These are phyloP conservation scores for Clausena lansium DNA, from an alignment of 345 rosid genomes.

Conservation along the genomic window DNA sequence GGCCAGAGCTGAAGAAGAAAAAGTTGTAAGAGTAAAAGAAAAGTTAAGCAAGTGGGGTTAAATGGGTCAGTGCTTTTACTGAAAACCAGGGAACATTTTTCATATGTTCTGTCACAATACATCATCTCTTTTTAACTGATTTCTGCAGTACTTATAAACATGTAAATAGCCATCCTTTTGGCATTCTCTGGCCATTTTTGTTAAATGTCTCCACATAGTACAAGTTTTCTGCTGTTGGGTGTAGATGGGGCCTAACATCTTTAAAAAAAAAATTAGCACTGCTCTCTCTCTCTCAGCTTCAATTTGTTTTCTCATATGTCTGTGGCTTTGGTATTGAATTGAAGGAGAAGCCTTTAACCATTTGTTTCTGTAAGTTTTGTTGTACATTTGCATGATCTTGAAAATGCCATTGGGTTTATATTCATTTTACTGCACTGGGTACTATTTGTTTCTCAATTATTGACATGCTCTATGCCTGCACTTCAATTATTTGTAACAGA, in stretches of 20 bases:
- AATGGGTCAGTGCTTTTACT: slow-evolving; percentile 34
- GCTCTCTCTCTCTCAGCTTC: slow-evolving; percentile 4
- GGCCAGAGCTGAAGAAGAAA: slow-evolving; percentile 20
- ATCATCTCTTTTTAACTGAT: slow-evolving; percentile 16
- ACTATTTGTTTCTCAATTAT: slow-evolving; percentile 26
- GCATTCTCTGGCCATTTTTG: slow-evolving; percentile 35
- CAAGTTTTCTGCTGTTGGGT: slow-evolving; percentile 21
- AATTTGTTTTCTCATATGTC: not conserved
- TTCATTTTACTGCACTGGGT: not conserved
- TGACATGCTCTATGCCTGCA: slow-evolving; percentile 18
- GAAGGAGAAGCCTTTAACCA: not conserved
- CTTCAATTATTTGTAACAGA: slow-evolving; percentile 4
- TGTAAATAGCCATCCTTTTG: slow-evolving; percentile 40
- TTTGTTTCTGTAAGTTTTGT: slow-evolving; percentile 28
- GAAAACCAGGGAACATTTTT: slow-evolving; percentile 45
- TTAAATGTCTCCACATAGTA: not conserved
- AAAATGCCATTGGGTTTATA: not conserved
- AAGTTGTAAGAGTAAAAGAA: slow-evolving; percentile 17
- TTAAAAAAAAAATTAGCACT: slow-evolving; percentile 12
- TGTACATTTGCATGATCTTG: not conserved
- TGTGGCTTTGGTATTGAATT: slow-evolving; percentile 10
- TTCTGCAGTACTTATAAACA: slow-evolving; percentile 22
- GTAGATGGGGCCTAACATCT: slow-evolving; percentile 12
- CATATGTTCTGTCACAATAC: slow-evolving; percentile 20
- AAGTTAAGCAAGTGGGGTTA: slow-evolving; percentile 42